Evolutionary conservation across 306 rosid species (phyloP), one percentile per base, ranked within the genome.

Genomic region (Corylus avellana): DNA sequence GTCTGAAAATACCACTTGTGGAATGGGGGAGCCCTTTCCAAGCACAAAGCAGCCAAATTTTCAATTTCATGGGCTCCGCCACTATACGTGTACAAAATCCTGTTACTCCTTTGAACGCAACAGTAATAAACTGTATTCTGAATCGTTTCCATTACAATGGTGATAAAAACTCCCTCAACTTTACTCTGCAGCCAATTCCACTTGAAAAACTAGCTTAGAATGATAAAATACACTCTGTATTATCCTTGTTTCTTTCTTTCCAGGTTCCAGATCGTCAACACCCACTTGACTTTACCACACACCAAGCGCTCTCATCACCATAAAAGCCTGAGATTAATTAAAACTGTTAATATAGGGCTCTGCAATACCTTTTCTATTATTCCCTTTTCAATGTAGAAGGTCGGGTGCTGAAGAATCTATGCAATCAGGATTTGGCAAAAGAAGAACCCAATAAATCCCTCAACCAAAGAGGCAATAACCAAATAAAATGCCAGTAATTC

Each of bases 1-100:
- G 95, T 91, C 87, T 91, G 95, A 74, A 93, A 89, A 86, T 93
- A 93, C 97, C 93, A 91, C 75, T 81, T 74, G 79, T 91, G 98
- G 77, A 82, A 93, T 20, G 89, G 81, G 75, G 98, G 98, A 72
- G 90, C 81, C 47, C 56, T 89, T 84, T 90, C 94, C 88, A 93
- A 76, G 86, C 97, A 91, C 84, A 82, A 84, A 74, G 85, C 71
- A 57, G 91, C 91, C 12, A 90, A 70, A 35, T 79, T 90, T 77
- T 83, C 93, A 70, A 83, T 81, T 79, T 91, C 97, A 32, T 73
- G 80, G 42, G 85, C 90, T 46, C 89, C 95, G 49, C 80, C 76
- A 39, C 82, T 89, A 83, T 91, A 85, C 7, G 84, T 87, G 85
- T 91, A 85, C 72, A 89, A 83, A 79, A 93, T 58, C 9, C 87